Evolutionary conservation across 768 basidiomycete species (phyloP).

Genomic region (Amanita inopinata): DNA sequence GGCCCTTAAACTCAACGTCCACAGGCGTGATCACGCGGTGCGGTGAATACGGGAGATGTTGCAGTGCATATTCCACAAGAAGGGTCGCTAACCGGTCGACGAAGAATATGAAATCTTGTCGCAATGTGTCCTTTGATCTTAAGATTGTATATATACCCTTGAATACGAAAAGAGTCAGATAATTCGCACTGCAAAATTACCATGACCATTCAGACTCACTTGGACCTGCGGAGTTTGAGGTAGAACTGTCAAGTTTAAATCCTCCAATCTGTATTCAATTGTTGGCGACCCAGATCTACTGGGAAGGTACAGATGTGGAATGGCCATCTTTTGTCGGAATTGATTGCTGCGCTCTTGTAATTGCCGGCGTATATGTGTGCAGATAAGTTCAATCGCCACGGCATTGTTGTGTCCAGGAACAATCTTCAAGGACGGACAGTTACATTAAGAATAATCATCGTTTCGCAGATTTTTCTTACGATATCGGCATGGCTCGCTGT

Average conservation of each 20-base stretch:
- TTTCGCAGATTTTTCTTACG: conserved; percentile 34
- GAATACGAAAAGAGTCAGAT: neutral
- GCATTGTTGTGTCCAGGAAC: conserved; percentile 90
- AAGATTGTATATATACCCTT: conserved; percentile 89
- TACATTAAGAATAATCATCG: neutral
- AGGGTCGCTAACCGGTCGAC: conserved; percentile 79
- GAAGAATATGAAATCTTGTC: conserved; percentile 91
- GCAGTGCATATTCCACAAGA: conserved; percentile 77
- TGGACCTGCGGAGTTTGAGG: conserved; percentile 73
- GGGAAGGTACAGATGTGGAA: conserved; percentile 30
- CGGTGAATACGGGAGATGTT: conserved; percentile 62
- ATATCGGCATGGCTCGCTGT: conserved; percentile 86
- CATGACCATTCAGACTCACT: conserved; percentile 29
- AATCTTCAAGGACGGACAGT: conserved; percentile 41
- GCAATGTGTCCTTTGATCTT: conserved; percentile 55
- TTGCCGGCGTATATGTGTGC: conserved; percentile 80
- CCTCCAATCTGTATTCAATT: conserved; percentile 29
- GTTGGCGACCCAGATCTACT: conserved; percentile 26
- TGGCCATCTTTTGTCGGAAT: conserved; percentile 68
- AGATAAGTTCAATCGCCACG: conserved; percentile 89
- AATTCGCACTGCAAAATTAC: neutral
- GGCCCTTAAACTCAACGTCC: conserved; percentile 45
- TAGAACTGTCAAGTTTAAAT: conserved; percentile 52
- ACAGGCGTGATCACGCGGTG: conserved; percentile 63
- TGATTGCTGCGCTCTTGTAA: conserved; percentile 68